Evolutionary conservation across 129 eudicot genomes (phyloP).

Genomic region (Centrapalus pauciflorus): DNA sequence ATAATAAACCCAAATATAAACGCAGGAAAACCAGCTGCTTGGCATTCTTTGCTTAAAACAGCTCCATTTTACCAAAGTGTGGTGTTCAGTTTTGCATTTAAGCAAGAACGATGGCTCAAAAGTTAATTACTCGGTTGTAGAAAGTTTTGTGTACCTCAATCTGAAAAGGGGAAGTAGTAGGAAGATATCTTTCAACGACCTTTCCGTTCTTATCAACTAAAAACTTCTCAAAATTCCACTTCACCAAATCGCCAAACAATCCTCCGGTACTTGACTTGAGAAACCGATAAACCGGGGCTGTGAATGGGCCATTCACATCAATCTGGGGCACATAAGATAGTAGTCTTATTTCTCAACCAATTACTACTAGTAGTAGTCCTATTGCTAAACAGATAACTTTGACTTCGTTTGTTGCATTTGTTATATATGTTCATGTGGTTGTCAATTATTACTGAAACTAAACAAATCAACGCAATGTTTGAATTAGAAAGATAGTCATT

Average conservation of each 20-base stretch:
- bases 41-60: background rate
- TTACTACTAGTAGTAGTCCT: background rate
- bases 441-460: background rate
- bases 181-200: constrained; percentile 79
- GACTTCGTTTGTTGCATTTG: background rate
- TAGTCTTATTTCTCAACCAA: background rate
- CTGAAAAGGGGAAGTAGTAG: constrained; percentile 83
- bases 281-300: constrained; percentile 78
- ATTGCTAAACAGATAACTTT: background rate
- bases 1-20: too few relatives aligned
- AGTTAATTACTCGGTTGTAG: background rate
- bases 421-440: background rate
- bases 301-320: constrained; percentile 83
- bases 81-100: background rate
- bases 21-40: background rate
- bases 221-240: constrained; percentile 98
- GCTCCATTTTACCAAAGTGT: background rate
- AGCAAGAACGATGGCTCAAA: background rate
- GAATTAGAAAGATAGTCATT: background rate
- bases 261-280: constrained; percentile 81
- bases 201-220: constrained; percentile 79
- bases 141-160: constrained; percentile 56
- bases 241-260: constrained; percentile 73
- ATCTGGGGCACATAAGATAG: constrained; percentile 41
- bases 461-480: background rate